Base-by-base conservation (phyloP, 1,139 yeast genomes). In the Ogataea hybrid region DNA sequence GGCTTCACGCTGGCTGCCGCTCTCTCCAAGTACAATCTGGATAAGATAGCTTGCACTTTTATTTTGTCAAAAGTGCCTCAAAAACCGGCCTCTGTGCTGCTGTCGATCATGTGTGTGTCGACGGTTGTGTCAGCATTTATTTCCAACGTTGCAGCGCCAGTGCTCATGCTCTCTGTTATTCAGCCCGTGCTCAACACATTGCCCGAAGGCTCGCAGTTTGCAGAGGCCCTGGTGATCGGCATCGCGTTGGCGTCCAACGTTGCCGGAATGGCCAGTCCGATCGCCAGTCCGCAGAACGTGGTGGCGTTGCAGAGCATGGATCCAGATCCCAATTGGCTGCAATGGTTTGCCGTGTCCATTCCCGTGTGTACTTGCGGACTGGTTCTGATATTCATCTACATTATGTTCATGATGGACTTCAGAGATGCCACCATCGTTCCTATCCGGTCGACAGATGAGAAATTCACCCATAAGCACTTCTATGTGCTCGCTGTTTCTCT, bases 211-310 rank as follows among this genome's bases (percentile, higher is more conserved):
- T 82, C 90, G 9, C 76, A 79, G 5, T 87, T 87, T 58, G 86
- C 89, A 9, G 82, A 86, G 59, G 90, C 95, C 2, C 70, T 90
- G 54, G 85, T 90, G 34, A 68, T 90, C 39, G 97, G 97, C 41
- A 84, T 90, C 54, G 97, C 97, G 0, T 68, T 90, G 43, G 94
- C 97, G 2, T 84, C 96, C 4, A 88, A 90, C 59, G 72, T 90
- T 44, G 97, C 96, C 21, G 97, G 97, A 55, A 89, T 89, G 95
- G 84, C 95, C 0, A 87, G 96, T 3, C 97, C 97, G 9, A 90
- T 90, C 58, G 88, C 97, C 1, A 86, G 96, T 7, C 97, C 97
- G 4, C 97, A 90, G 61, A 90, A 90, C 62, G 86, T 90, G 50
- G 81, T 90, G 57, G 95, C 96, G 1, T 71, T 90, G 40, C 88